Evolutionary conservation across 1,284 basidiomycete genomes (phyloP), one percentile per base, ranked within the genome.

Genomic region (Jaminaea rosea): DNA sequence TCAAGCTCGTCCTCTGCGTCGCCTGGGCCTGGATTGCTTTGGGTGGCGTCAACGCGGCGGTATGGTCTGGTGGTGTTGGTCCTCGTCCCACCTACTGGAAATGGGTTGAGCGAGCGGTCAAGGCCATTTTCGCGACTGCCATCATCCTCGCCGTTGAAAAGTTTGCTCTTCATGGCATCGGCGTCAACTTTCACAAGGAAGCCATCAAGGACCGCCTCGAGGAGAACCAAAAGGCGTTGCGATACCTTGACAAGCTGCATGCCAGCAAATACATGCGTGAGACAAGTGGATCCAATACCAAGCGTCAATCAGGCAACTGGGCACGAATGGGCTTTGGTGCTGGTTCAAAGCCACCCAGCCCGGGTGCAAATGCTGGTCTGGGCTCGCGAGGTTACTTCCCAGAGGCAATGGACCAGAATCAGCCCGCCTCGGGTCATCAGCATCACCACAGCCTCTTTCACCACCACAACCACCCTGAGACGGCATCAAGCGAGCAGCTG

Each of bases 11-110:
- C n/a, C 60, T 70, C 29, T 68, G 65, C 53, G 57, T 65, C 49
- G 58, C 67, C 17, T 72, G 69, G 69, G 65, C 69, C 4, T 72
- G 69, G 69, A 69, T 67, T 53, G 65, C 64, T 46, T 57, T 72
- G 15, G 59, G 69, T 19, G 67, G 66, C n/a, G 53, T 65, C 2
- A 24, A 69, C 4, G 58, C 62, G 5, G 59, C 68, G 31, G 46
- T 55, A 26, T 67, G 52, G 44, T 47, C 44, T 7, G 31, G 39
- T 8, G 41, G n/a, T 10, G n/a, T 10, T n/a, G 15, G 11, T 32
- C 15, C 31, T 2, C 58, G 60, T 1, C 69, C 63, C 1, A 4
- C 19, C 17, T 70, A 70, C 53, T 70, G 62, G 49, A 54, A 52
- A 13, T 65, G 50, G 44, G 47, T 70, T 44, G 57, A 64, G 47